phyloP scores from a whole-genome alignment of 1,284 basidiomycete genomes.

The Papiliotrema flavescens region DNA sequence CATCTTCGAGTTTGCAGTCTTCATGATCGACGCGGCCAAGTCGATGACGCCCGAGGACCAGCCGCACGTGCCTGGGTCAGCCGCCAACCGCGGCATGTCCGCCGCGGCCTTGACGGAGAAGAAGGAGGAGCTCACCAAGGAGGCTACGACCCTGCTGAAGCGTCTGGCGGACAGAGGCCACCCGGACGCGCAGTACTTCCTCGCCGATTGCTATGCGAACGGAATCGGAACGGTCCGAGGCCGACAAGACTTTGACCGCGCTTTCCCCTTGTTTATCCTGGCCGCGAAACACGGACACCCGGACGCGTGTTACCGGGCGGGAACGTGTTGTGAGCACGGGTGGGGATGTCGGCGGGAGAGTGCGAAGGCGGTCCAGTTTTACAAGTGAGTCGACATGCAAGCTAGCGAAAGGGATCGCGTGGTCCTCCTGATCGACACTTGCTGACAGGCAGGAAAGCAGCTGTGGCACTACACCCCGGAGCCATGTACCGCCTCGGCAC shows the following conservation, averaged over 20 bases:
- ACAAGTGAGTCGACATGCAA: slow-evolving; percentile 53
- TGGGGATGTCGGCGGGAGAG: slow-evolving; percentile 95
- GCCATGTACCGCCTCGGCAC: slow-evolving; percentile 96
- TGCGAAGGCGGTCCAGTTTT: slow-evolving; percentile 89
- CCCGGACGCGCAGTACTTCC: slow-evolving; percentile 90
- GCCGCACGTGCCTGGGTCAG: slow-evolving; percentile 1
- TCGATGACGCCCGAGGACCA: slow-evolving; percentile 53
- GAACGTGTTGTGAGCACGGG: slow-evolving; percentile 97
- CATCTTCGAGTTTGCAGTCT: slow-evolving; percentile 97
- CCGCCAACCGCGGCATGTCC: background rate
- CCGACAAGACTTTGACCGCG: slow-evolving; percentile 93
- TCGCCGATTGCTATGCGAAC: slow-evolving; percentile 96
- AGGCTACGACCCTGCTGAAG: slow-evolving; percentile 81
- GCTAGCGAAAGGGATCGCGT: no score
- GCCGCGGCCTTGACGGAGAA: slow-evolving; percentile 74
- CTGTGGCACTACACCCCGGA: slow-evolving; percentile 83
- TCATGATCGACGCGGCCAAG: slow-evolving; percentile 96
- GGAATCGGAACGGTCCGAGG: slow-evolving; percentile 85
- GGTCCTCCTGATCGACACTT: no score
- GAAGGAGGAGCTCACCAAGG: slow-evolving; percentile 78
- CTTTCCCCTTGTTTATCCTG: slow-evolving; percentile 91
- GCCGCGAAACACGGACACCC: slow-evolving; percentile 98
- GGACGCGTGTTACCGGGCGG: slow-evolving; percentile 91
- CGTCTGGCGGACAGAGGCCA: slow-evolving; percentile 90
- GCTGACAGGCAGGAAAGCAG: slow-evolving; percentile 65